Evolutionary conservation across 441 rosid species (phyloP).

Genomic region (Adansonia gregorii): DNA sequence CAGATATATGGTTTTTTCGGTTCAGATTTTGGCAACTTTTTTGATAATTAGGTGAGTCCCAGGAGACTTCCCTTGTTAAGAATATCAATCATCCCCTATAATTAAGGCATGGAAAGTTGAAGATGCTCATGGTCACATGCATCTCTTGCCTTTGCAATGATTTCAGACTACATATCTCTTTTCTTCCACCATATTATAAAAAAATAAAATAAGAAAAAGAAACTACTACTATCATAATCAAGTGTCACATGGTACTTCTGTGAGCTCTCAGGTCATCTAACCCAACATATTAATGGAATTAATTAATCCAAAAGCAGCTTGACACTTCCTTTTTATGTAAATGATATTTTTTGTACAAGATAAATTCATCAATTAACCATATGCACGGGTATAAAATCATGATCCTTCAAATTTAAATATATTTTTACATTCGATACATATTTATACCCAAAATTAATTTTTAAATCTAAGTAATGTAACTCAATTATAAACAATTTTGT

Average conservation of each 20-base stretch:
- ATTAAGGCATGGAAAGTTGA: conserved; percentile 31
- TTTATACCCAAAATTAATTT: too few species aligned
- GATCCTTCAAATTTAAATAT: too few species aligned
- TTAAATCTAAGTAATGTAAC: too few species aligned
- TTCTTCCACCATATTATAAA: background rate
- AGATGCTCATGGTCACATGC: conserved; percentile 39
- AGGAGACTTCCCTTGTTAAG: background rate
- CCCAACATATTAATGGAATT: conserved; percentile 23
- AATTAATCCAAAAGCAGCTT: conserved; percentile 9
- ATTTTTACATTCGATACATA: too few species aligned
- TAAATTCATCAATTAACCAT: background rate
- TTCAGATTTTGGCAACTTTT: background rate
- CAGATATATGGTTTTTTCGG: background rate
- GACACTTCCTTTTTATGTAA: background rate
- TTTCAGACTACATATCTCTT: conserved; percentile 19
- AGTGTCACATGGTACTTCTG: conserved; percentile 6
- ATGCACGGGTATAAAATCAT: too few species aligned
- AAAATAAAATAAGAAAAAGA: background rate
- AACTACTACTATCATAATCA: background rate
- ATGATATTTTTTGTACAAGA: background rate
- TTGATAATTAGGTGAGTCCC: conserved; percentile 15
- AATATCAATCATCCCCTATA: conserved; percentile 7
- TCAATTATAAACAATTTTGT: background rate
- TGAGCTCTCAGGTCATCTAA: conserved; percentile 11
- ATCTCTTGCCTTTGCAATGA: conserved; percentile 23